Base-by-base conservation (phyloP, 768 basidiomycete species). In the Mycena galopus region DNA sequence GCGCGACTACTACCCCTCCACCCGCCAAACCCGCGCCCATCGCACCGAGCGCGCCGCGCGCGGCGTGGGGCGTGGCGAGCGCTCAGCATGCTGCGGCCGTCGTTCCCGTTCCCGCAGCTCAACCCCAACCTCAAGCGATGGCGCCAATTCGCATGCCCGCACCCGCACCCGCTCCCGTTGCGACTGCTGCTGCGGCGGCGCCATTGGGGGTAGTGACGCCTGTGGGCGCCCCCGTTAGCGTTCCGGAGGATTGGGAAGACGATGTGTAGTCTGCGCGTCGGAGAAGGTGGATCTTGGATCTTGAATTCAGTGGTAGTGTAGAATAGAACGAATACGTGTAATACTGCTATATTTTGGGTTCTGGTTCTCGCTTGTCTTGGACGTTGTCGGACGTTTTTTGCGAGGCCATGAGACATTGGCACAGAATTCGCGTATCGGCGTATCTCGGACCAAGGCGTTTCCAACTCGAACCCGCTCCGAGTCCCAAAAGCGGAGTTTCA, bases 161-260 rank as follows among this genome's bases (percentile, higher is more conserved):
- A 23, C 61, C 14, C 76, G 50, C n/a, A n/a, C n/a, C n/a, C n/a
- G n/a, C n/a, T n/a, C n/a, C n/a, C n/a, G n/a, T n/a, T n/a, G n/a
- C n/a, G n/a, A n/a, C n/a, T n/a, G 47, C 67, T 72, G 30, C 76
- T 65, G 51, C 78, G 9, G 14, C 32, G 11, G 35, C 30, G 27
- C 12, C 29, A n/a, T 10, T 39, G 30, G 4, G 19, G 9, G 19
- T 25, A 25, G 29, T 19, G 29, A 57, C 9, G 47, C 25, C 4
- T 53, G 25, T 59, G 53, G 23, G 17, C 29, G 39, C 57, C 30
- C 61, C 64, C 17, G 79, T 73, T 37, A 76, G 77, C 51, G 84
- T 91, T 8, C 90, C 89, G 1, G 86, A 88, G 39, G 79, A 86
- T 72, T 91, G 90, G 90, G 90, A 91, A 71, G 88, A 90, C 56